Evolutionary conservation across 169 alveolate species (phyloP).

Genomic region (Perkinsus marinus): DNA sequence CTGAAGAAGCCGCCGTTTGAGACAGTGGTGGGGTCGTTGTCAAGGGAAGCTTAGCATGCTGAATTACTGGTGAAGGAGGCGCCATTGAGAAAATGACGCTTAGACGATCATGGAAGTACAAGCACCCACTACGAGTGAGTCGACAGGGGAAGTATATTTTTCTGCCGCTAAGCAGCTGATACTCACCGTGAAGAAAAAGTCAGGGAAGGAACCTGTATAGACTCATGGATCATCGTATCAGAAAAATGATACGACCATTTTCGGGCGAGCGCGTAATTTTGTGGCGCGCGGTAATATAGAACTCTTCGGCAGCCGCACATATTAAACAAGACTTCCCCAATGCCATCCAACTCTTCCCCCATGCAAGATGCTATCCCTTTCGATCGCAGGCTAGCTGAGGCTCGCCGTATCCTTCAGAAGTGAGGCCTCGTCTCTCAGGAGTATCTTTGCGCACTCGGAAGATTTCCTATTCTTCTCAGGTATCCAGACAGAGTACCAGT

Average conservation of each 20-base stretch:
- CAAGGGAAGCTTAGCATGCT: not conserved
- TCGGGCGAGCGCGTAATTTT: no score
- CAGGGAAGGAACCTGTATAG: no score
- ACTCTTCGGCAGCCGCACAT: no score
- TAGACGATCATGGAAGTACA: not conserved
- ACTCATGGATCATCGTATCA: no score
- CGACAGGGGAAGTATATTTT: no score
- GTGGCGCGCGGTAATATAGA: no score
- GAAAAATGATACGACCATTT: no score
- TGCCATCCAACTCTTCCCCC: not conserved
- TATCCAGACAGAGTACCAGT: constrained; percentile 71
- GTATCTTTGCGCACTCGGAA: not conserved
- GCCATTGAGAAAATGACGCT: not conserved
- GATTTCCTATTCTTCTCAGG: constrained; percentile 13
- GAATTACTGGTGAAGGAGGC: not conserved
- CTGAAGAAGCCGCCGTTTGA: not conserved
- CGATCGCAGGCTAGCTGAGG: not conserved
- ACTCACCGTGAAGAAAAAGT: no score
- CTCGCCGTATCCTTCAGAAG: not conserved
- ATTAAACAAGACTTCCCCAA: not conserved
- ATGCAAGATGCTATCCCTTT: not conserved
- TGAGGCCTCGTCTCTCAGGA: not conserved
- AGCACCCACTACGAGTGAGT: no score
- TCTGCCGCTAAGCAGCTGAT: no score
- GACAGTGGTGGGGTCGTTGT: not conserved